Evolutionary conservation across 2,329 filamentous ascomycete genomes (phyloP).

Genomic region (Verticillium dahliae): DNA sequence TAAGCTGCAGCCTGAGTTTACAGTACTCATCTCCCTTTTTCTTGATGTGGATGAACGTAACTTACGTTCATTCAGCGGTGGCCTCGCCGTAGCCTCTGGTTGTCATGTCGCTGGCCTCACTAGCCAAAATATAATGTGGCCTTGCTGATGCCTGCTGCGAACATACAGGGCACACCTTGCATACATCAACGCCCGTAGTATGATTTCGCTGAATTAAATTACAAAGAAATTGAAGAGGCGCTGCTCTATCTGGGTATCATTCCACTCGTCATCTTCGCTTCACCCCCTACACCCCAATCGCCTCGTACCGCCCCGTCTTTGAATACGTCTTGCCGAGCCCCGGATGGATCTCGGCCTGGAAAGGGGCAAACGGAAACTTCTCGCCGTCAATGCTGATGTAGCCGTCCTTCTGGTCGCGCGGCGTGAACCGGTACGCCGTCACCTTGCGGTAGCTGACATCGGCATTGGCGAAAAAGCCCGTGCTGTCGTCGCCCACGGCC

Average conservation of each 20-base stretch:
- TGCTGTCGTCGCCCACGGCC: slow-evolving; percentile 54
- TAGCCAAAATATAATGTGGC: too few relatives aligned
- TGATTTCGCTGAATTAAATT: not conserved
- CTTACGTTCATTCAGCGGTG: too few relatives aligned
- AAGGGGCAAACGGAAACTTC: slow-evolving; percentile 75
- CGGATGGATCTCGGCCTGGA: slow-evolving; percentile 83
- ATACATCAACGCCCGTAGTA: not conserved
- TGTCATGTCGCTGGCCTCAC: too few relatives aligned
- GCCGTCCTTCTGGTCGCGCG: slow-evolving; percentile 62
- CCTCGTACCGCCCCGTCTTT: slow-evolving; percentile 67
- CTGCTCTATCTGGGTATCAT: not conserved
- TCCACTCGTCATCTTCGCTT: not conserved
- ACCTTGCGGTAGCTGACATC: slow-evolving; percentile 80
- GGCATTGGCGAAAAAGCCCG: slow-evolving; percentile 72
- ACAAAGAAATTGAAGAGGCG: not conserved
- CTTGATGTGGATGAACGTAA: too few relatives aligned
- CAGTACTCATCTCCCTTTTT: too few relatives aligned
- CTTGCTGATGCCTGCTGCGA: too few relatives aligned
- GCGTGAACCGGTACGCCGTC: slow-evolving; percentile 78
- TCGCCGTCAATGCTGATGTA: slow-evolving; percentile 96
- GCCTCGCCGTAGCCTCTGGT: too few relatives aligned
- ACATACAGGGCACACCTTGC: too few relatives aligned
- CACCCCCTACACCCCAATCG: slow-evolving; percentile 35
- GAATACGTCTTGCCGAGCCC: slow-evolving; percentile 81
- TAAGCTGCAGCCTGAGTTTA: too few relatives aligned